Conservation (phyloP, 2,329 filamentous ascomycete species). For the Neopestalotiopsis clavispora region DNA sequence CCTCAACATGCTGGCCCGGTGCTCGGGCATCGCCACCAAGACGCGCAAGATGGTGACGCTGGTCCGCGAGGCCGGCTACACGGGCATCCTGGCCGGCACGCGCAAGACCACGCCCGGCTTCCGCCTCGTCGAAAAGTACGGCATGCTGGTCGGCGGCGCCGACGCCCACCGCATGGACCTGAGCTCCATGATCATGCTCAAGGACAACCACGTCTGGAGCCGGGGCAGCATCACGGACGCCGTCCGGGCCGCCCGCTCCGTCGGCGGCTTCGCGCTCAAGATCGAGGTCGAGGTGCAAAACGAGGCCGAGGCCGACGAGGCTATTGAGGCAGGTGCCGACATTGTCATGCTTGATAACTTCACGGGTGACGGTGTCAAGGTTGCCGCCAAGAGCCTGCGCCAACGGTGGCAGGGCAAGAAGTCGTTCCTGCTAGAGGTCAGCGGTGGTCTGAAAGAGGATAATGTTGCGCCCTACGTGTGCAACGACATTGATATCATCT, state of each 20-base stretch:
- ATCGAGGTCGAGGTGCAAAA: slow-evolving; percentile 94
- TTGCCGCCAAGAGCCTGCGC: slow-evolving; percentile 77
- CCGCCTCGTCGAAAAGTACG: slow-evolving; percentile 95
- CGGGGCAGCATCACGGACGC: slow-evolving; percentile 85
- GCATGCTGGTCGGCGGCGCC: slow-evolving; percentile 91
- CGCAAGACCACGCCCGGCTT: slow-evolving; percentile 98
- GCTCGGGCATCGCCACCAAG: slow-evolving; percentile 86
- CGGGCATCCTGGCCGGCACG: slow-evolving; percentile 87
- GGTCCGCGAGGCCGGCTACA: slow-evolving; percentile 72
- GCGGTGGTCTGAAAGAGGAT: slow-evolving; percentile 82
- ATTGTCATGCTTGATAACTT: slow-evolving; percentile 99
- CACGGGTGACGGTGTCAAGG: slow-evolving; percentile 75
- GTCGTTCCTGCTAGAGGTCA: slow-evolving; percentile 87
- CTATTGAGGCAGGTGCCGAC: slow-evolving; percentile 88
- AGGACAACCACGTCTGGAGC: slow-evolving; percentile 98
- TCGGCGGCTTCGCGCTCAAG: slow-evolving; percentile 89
- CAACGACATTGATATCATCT: slow-evolving; percentile 91
- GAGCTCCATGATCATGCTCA: slow-evolving; percentile 96
- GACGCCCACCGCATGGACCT: slow-evolving; percentile 93
- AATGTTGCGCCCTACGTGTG: slow-evolving; percentile 86
- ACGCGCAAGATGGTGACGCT: slow-evolving; percentile 59
- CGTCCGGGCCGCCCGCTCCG: slow-evolving; percentile 80
- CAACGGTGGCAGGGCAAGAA: slow-evolving; percentile 76
- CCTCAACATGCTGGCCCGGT: slow-evolving; percentile 86
- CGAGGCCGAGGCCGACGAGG: slow-evolving; percentile 87